Base-by-base conservation (phyloP, 73 alveolate genomes). In the Strombidium stylifer region DNA sequence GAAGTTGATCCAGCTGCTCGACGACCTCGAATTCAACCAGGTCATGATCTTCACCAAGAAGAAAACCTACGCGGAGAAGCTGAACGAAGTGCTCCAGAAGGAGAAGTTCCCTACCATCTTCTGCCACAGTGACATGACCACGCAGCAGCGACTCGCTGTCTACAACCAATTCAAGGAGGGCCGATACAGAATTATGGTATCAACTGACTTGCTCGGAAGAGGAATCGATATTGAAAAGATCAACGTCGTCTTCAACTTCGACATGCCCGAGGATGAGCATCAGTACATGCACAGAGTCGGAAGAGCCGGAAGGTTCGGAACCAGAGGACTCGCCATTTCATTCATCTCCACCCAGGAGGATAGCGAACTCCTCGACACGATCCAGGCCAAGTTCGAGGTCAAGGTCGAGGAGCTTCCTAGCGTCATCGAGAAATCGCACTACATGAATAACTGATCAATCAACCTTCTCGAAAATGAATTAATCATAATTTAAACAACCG, bases 191-290 rank as follows among this genome's bases (percentile, higher is more conserved):
- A 90, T 97, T 68, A 76, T 97, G 86, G 99, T 97, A 8, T 98
- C 99, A 11, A 97, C 99, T 51, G 99, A 97, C 69, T 70, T 97
- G 40, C 94, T 96, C 87, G 99, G 99, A 58, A 96, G 99, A 79
- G 99, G 99, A 36, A 96, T 97, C 65, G 99, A 97, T 75, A 93
- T 97, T 59, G 99, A 96, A 73, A 95, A 89, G 72, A 99, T 97
- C 85, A 97, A 97, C 81, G 94, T 96, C 55, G 99, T 96, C 31
- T 88, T 96, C 89, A 96, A 96, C 89, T 96, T 86, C 81, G 98
- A 96, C 91, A 92, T 94, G 98, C 97, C 93, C 21, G 52, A 28
- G 20, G 91, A 69, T 68, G 75, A 94, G 4, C 97, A 93, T 58
- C 71, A 91, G 14, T 96, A 96, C 70, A 69, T 96, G 59, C 99